Base-by-base conservation (phyloP, 2,329 filamentous ascomycete species). In the Colletotrichum ledebouriae region DNA sequence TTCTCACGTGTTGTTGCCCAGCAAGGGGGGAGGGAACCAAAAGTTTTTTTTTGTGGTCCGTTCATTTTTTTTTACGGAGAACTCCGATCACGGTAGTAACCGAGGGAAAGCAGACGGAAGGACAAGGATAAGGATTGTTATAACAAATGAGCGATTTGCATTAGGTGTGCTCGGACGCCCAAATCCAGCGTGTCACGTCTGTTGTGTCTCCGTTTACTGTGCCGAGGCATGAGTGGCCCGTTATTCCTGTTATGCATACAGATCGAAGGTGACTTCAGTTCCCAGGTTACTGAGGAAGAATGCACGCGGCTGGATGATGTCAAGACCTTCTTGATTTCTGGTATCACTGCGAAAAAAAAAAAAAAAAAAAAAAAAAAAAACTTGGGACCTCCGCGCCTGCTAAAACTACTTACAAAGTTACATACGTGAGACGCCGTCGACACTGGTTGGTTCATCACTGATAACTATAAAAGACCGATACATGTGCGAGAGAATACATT, bases 11-110 rank as follows among this genome's bases (percentile, higher is more conserved):
- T 39, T 17, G 11, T 39, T 12, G 3, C 10, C n/a, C 34, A 22
- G 34, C n/a, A n/a, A 41, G 12, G 34, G n/a, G 17, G 29, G 29
- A 6, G 29, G 29, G 29, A 6, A 7, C 29, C 7, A 7, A 9
- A n/a, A n/a, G n/a, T n/a, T 29, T 29, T 7, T 29, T 29, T 39
- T 37, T 17, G 34, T 22, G 33, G 17, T 17, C 17, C 33, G 22
- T 20, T 42, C 11, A n/a, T n/a, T n/a, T 3, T 57, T 13, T 57
- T 41, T 41, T 41, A 60, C 58, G 58, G 46, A 60, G 33, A 46
- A 60, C 58, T 49, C 58, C 58, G 58, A 60, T 49, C 58, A 50
- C 34, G 58, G 58, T 60, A 41, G 46, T 33, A 60, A 50, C 58
- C 46, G 49, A 61, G 47, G 12, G 1, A 10, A 17, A 0, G 29